Base-by-base conservation (phyloP, 306 rosid genomes). In the Cucurbita moschata region DNA sequence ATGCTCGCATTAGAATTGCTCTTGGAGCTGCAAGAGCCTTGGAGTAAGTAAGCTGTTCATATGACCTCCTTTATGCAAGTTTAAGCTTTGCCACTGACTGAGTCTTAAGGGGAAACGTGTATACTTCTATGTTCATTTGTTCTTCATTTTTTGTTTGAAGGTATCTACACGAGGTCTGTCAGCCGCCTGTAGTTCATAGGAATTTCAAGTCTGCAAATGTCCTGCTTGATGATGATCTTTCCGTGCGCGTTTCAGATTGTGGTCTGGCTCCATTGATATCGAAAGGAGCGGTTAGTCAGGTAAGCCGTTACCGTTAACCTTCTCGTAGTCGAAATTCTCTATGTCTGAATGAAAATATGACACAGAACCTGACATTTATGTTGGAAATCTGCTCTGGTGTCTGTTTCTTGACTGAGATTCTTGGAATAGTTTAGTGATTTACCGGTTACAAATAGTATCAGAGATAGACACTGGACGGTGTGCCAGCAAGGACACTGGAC, bases 11-110 rank as follows among this genome's bases (percentile, higher is more conserved):
- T 79, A 86, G 86, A 81, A 88, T 95, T 84, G 96, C 99, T 61
- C 97, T 95, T 52, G 99, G 88, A 54, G 91, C 97, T 62, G 97
- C 99, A 74, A 89, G 97, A 84, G 99, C 97, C 56, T 84, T 95
- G 54, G 97, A 91, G 99, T 95, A 86, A 89, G 97, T 89, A 77
- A 75, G 53, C 40, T 57, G 73, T 37, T 59, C 70, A 60, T 35
- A 40, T 47, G 35, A 79, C 65, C 50, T 70, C 58, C 62, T 44
- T 53, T 58, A 44, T 75, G 53, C 38, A 35, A 26, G 40, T 74
- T 26, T 49, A 35, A 59, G 35, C 11, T 74, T 23, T 46, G 5
- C n/a, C 50, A 37, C 58, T 5, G 26, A n/a, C 13, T 21, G 18
- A 64, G 4, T 42, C 4, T 40, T 9, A 64, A n/a, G 50, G 53